Percentiles rank a stretch among this genome's conserved stretches.
These are phyloP conservation scores for Nyctanthes arbortristis DNA, from an alignment of 257 asterid genomes.

Conservation along the genomic window DNA sequence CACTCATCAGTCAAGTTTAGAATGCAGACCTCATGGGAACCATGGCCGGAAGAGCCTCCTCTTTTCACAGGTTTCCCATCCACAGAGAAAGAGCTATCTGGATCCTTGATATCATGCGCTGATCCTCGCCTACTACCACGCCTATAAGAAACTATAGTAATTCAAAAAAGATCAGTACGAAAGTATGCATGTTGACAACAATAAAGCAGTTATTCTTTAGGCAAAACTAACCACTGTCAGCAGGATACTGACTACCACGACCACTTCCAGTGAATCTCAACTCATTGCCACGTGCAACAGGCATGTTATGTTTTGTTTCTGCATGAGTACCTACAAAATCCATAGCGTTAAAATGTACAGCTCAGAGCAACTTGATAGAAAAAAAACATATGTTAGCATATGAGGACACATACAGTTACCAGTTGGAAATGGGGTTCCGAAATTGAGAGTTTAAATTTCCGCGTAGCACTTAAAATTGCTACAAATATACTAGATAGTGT, in stretches of 20 bases:
- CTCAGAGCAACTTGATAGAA: slow-evolving; percentile 4
- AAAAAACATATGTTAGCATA: slow-evolving; percentile 3
- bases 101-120: slow-evolving; percentile 49
- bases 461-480: background rate
- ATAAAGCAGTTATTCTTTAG: slow-evolving; percentile 11
- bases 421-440: background rate
- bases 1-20: slow-evolving; percentile 7
- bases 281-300: slow-evolving; percentile 50
- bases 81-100: slow-evolving; percentile 49
- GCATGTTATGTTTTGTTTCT: slow-evolving; percentile 48
- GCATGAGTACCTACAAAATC: slow-evolving; percentile 45
- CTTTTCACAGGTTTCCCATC: slow-evolving; percentile 70
- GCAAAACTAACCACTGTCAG: slow-evolving; percentile 63
- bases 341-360: slow-evolving; percentile 13
- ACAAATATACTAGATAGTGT: slow-evolving; percentile 7
- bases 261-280: slow-evolving; percentile 50
- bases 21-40: slow-evolving; percentile 61
- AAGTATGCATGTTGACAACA: background rate
- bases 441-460: slow-evolving; percentile 18
- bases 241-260: slow-evolving; percentile 55
- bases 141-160: slow-evolving; percentile 59
- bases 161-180: slow-evolving; percentile 21
- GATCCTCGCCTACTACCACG: slow-evolving; percentile 75
- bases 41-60: slow-evolving; percentile 63
- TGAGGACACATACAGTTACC: background rate